Evolutionary conservation across 768 basidiomycete genomes (phyloP), one percentile per base, ranked within the genome.

Genomic region (Termitomyces sp.): DNA sequence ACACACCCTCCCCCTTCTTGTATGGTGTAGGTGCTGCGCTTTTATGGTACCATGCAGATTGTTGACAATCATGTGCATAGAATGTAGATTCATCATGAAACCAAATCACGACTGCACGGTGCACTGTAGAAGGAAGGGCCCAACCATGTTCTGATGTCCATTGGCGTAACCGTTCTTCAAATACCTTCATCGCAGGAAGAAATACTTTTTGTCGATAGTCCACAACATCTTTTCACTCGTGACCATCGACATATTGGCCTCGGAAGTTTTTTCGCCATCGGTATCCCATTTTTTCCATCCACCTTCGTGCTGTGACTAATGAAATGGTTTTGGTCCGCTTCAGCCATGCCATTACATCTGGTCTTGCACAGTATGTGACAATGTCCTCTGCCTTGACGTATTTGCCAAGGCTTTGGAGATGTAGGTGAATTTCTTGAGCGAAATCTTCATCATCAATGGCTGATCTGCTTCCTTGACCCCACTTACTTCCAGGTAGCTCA

Each of bases 1-100:
- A 74, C 0, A 53, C 59, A 0, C 73, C 56, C 28, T 76, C 74
- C 3, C 75, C 73, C 50, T 76, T 76, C 18, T 52, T 49, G 23
- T 71, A 60, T 9, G 71, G 75, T 6, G 57, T 64, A 36, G 56
- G 50, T 23, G 49, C 54, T 43, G 32, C 61, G 28, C 33, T n/a
- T 18, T 67, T 61, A 38, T 71, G 61, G 8, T 67, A 59, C 73
- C 72, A 75, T 1, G 30, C 36, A 7, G 58, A 43, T 14, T 65
- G 61, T 0, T 61, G 49, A 0, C 66, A 59, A 59, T 76, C 70
- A 64, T 76, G 61, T 30, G 68, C 73, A 65, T 74, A 73, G 63
- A 74, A 76, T 5, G 62, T 74, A 13, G 70, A 71, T 59, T 75
- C 33, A 35, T 35, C 33, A 35, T 35, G 8, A 2, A 35, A 35